Base-by-base conservation (phyloP, 768 basidiomycete species). In the Mycena indigotica region DNA sequence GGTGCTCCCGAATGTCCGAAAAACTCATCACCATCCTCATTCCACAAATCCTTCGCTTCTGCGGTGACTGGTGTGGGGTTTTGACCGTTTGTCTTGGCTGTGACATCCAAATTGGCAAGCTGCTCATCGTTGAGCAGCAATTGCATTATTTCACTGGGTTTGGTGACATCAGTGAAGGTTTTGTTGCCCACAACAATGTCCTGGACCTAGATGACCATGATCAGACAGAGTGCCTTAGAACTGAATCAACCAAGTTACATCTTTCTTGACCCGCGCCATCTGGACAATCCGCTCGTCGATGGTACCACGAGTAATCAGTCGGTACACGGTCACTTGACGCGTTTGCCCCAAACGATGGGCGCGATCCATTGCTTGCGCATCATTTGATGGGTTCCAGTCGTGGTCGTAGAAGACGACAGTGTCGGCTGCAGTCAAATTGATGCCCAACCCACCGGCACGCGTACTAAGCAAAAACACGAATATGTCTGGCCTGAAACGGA, bases 171-270 rank as follows among this genome's bases (percentile, higher is more conserved):
- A 2, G 91, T 93, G 69, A 97, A 87, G 60, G 86, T 93, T 74
- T 97, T 98, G 75, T 92, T 95, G 52, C 97, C 97, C 6, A 99
- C 97, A 52, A 99, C 97, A 58, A 98, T 96, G 66, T 99, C 97
- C 85, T 98, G 97, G 4, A 98, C 95, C 93, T 95, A 56, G 21
- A 57, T n/a, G n/a, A n/a, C n/a, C n/a, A n/a, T n/a, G 25, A 58
- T 50, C 32, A 32, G 45, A 25, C 19, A 55, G 52, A 49, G 40
- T 52, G 35, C 35, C 28, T 15, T 5, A 24, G 38, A 28, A 15
- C 23, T 15, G 30, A 40, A 30, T 23, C 29, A 49, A 56, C 32
- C 50, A 12, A 73, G 84, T 67, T 66, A 93, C 95, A 68, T 97
- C 95, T 85, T 97, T 97, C 79, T 97, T 97, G 56, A 95, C 93